These are phyloP conservation scores for Chlorella sp. DNA, from an alignment of 139 green algal species.

Conservation along the genomic window DNA sequence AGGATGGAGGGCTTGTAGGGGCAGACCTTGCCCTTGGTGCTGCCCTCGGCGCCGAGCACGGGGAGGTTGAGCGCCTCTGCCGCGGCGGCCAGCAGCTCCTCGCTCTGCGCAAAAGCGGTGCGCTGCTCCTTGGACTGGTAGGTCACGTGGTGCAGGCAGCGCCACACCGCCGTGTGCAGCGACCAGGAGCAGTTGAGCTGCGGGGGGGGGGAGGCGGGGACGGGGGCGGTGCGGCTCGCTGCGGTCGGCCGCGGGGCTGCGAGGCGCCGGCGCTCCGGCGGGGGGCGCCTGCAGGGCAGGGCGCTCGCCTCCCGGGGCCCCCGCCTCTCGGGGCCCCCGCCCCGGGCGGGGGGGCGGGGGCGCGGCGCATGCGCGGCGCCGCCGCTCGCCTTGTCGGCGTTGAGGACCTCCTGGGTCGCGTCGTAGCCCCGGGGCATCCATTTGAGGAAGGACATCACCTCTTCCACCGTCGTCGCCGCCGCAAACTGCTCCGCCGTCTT, in stretches of 20 bases:
- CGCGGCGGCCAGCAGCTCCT: not conserved
- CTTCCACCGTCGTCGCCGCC: slow-evolving; percentile 19
- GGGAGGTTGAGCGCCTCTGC: slow-evolving; percentile 15
- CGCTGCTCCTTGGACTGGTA: slow-evolving; percentile 33
- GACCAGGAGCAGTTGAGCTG: slow-evolving; percentile 21
- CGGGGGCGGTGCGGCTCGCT: not conserved
- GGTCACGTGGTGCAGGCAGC: slow-evolving; percentile 22
- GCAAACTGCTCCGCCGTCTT: slow-evolving; percentile 22
- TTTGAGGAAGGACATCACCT: slow-evolving; percentile 29
- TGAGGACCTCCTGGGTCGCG: slow-evolving; percentile 18
- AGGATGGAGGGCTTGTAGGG: slow-evolving; percentile 26
- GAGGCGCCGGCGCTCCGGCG: not conserved
- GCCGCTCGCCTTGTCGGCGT: slow-evolving; percentile 23
- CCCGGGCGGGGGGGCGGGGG: no score
- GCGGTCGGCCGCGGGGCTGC: not conserved
- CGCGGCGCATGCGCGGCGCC: no score
- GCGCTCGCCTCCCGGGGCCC: no score
- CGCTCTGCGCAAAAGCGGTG: slow-evolving; percentile 16
- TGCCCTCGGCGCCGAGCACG: slow-evolving; percentile 8
- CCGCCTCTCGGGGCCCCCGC: no score
- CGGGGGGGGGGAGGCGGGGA: not conserved
- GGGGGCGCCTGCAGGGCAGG: not conserved
- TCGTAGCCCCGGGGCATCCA: slow-evolving; percentile 23
- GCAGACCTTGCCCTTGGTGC: slow-evolving; percentile 26
- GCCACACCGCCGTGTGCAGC: slow-evolving; percentile 29